These are phyloP conservation scores for Eucommia ulmoides DNA, from an alignment of 257 asterid genomes.

Conservation along the genomic window DNA sequence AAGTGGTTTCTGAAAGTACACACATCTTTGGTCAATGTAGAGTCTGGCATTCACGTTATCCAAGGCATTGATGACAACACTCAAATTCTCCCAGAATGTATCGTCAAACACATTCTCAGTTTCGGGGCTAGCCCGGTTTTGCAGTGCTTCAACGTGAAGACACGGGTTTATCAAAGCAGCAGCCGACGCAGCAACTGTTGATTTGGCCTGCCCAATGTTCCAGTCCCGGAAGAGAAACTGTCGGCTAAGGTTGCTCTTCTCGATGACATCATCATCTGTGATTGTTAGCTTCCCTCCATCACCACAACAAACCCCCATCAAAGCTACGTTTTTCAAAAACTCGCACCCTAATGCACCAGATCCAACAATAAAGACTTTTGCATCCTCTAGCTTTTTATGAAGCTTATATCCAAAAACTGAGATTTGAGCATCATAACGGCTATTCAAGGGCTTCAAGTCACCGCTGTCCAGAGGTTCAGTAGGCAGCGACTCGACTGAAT, in stretches of 20 bases:
- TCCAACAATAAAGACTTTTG: slow-evolving; percentile 31
- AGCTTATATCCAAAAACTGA: slow-evolving; percentile 42
- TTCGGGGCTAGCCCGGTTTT: slow-evolving; percentile 33
- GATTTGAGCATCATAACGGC: slow-evolving; percentile 45
- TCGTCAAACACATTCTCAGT: slow-evolving; percentile 31
- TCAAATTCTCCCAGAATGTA: slow-evolving; percentile 36
- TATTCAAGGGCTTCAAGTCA: slow-evolving; percentile 31
- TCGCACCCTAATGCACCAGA: slow-evolving; percentile 50
- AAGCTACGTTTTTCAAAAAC: slow-evolving; percentile 35
- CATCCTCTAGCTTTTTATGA: slow-evolving; percentile 39
- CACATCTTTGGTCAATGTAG: slow-evolving; percentile 30
- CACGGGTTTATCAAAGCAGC: slow-evolving; percentile 28
- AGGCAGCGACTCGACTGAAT: slow-evolving; percentile 45
- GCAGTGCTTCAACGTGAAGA: slow-evolving; percentile 26
- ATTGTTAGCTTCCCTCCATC: slow-evolving; percentile 30
- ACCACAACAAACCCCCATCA: slow-evolving; percentile 42
- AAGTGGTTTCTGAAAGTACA: slow-evolving; percentile 35
- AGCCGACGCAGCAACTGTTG: slow-evolving; percentile 44
- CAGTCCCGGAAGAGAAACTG: slow-evolving; percentile 47
- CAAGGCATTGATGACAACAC: slow-evolving; percentile 29
- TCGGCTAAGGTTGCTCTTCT: slow-evolving; percentile 42
- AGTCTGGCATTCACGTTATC: slow-evolving; percentile 38
- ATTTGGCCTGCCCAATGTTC: slow-evolving; percentile 48
- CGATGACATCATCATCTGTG: slow-evolving; percentile 46
- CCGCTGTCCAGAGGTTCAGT: slow-evolving; percentile 22